Evolutionary conservation across 306 rosid species (phyloP).

Genomic region (Mimosa bimucronata): DNA sequence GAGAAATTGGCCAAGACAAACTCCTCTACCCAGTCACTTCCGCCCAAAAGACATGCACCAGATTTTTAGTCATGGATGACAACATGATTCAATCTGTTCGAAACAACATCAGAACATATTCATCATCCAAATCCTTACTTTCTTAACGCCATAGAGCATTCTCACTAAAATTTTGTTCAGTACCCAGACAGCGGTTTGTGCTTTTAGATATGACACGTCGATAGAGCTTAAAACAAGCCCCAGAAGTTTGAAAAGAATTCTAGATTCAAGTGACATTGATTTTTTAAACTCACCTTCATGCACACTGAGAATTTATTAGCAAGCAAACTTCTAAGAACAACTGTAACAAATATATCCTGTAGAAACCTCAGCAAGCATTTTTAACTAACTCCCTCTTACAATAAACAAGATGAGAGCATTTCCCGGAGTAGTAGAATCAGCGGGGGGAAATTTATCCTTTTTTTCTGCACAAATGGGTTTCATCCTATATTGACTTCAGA

Average conservation of each 20-base stretch:
- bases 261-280: background rate
- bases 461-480: background rate
- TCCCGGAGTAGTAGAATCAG: background rate
- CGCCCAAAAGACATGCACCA: background rate
- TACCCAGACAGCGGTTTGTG: background rate
- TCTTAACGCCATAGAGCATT: background rate
- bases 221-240: background rate
- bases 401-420: background rate
- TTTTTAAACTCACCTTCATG: background rate
- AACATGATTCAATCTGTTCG: background rate
- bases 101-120: background rate
- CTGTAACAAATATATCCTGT: constrained; percentile 22
- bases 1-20: background rate
- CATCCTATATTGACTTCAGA: constrained; percentile 49
- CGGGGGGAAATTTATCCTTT: constrained; percentile 31
- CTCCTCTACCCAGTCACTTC: background rate
- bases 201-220: background rate
- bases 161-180: background rate
- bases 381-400: background rate
- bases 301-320: background rate
- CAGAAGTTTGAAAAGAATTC: background rate
- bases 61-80: background rate
- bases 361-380: constrained; percentile 14
- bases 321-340: background rate
- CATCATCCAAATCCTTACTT: background rate